phyloP scores from a whole-genome alignment of 164 flowering plant species.

The Vitis riparia region DNA sequence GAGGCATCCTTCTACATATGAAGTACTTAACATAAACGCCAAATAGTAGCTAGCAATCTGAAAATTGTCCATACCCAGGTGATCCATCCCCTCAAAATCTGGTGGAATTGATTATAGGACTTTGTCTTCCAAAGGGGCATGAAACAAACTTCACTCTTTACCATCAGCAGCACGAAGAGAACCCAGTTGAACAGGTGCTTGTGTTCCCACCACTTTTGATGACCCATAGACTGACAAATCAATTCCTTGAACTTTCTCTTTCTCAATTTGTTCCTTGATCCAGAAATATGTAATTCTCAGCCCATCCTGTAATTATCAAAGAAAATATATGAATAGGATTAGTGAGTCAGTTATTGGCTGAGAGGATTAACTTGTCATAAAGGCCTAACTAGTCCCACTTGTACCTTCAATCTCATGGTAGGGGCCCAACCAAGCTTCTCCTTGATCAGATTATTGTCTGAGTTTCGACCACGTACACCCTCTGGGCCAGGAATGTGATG shows the following conservation, averaged over 20 bases:
- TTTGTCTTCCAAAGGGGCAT: background rate
- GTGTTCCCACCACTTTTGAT: slow-evolving; percentile 97
- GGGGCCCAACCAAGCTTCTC: slow-evolving; percentile 99
- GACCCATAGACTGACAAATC: slow-evolving; percentile 78
- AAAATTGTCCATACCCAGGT: background rate
- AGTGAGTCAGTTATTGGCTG: background rate
- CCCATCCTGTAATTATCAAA: slow-evolving; percentile 63
- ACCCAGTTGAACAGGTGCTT: slow-evolving; percentile 95
- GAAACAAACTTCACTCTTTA: slow-evolving; percentile 58
- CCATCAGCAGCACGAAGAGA: slow-evolving; percentile 98
- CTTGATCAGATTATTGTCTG: slow-evolving; percentile 93
- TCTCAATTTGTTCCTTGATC: slow-evolving; percentile 93
- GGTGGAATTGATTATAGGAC: background rate
- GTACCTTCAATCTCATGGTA: slow-evolving; percentile 87
- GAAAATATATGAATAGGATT: slow-evolving; percentile 3
- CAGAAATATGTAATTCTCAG: slow-evolving; percentile 89
- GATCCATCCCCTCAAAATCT: background rate
- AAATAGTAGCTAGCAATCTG: background rate
- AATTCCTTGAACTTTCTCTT: slow-evolving; percentile 72
- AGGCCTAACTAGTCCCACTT: background rate
- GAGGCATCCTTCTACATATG: background rate
- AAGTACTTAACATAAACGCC: background rate
- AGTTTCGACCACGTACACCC: slow-evolving; percentile 94
- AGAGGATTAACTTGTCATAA: background rate
- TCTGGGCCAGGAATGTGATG: slow-evolving; percentile 98